Base-by-base conservation (phyloP, 257 asterid genomes). In the Solanum habrochaites region DNA sequence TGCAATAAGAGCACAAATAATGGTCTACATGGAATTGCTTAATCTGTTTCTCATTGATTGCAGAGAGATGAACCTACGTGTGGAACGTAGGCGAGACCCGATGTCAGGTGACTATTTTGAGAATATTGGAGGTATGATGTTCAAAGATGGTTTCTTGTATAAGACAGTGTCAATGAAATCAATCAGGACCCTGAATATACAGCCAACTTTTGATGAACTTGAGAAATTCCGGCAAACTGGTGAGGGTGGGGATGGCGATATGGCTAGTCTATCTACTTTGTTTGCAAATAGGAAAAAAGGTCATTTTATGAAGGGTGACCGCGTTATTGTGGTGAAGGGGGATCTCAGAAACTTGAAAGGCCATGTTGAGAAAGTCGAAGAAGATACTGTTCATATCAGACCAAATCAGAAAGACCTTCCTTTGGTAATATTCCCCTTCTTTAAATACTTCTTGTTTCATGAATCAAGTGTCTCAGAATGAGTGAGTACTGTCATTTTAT, bases 361-460 rank as follows among this genome's bases (percentile, higher is more conserved):
- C 87, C 90, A 91, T 83, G 99, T 97, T 90, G 99, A 96, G 91
- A 96, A 95, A 90, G 99, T 97, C 72, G 99, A 97, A 93, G 99
- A 96, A 91, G 96, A 93, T 87, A 95, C 97, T 40, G 98, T 97
- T 67, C 97, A 97, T 91, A 96, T 97, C 82, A 96, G 94, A 90
- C 98, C 99, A 87, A 91, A 91, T 74, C 98, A 92, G 84, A 93
- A 92, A 83, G 98, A 93, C 89, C 97, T 97, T 73, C 96, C 95
- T 69, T 97, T 97, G 82, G 64, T 75, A 85, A 62, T 43, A 23
- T 85, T 75, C 82, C 7, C 82, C 71, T 29, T 16, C 60, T 56
- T 85, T 85, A 62, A 85, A n/a, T 70, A 47, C 45, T n/a, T 29
- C 11, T 80, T 80, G 32, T 20, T 81, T 81, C 67, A 80, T 80